phyloP scores from a whole-genome alignment of 2,329 filamentous ascomycete genomes.

The Graphilbum sp. region DNA sequence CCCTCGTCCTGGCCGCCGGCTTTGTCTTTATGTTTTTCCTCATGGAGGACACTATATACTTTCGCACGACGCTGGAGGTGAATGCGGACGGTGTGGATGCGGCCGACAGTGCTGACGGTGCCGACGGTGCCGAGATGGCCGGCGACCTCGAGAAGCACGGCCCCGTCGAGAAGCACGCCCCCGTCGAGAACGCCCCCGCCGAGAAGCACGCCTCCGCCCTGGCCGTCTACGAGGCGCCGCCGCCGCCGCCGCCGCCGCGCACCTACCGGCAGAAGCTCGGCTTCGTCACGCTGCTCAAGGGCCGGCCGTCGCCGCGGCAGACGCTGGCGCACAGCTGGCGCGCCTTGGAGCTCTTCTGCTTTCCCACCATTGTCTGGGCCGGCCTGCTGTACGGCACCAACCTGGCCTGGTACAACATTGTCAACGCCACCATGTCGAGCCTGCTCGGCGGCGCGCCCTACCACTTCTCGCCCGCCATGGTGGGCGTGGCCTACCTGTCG shows the following conservation, averaged over 20 bases:
- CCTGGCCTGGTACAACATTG: conserved; percentile 14
- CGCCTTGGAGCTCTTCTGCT: neutral
- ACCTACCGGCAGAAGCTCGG: conserved; percentile 4
- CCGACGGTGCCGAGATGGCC: conserved; percentile 13
- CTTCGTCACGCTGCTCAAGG: neutral
- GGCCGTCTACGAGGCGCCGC: neutral
- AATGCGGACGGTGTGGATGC: too few species aligned
- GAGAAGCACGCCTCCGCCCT: neutral
- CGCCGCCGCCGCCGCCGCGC: neutral
- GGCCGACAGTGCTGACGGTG: too few species aligned
- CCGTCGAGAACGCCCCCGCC: neutral
- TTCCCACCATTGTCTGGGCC: conserved; percentile 7
- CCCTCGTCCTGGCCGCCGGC: conserved; percentile 31
- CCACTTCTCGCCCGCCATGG: conserved; percentile 9
- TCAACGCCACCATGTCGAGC: conserved; percentile 11
- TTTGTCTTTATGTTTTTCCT: conserved; percentile 39
- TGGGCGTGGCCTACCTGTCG: conserved; percentile 10
- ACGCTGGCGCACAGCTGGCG: neutral
- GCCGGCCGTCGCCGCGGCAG: neutral
- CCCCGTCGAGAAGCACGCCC: neutral
- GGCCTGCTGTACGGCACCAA: conserved; percentile 14
- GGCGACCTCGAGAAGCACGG: neutral
- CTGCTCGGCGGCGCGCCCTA: conserved; percentile 11
- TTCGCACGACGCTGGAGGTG: conserved; percentile 20
- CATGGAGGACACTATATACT: conserved; percentile 44